These are phyloP conservation scores for Rhododendron mucronatum DNA, from an alignment of 148 eudicot genomes.

Conservation along the genomic window DNA sequence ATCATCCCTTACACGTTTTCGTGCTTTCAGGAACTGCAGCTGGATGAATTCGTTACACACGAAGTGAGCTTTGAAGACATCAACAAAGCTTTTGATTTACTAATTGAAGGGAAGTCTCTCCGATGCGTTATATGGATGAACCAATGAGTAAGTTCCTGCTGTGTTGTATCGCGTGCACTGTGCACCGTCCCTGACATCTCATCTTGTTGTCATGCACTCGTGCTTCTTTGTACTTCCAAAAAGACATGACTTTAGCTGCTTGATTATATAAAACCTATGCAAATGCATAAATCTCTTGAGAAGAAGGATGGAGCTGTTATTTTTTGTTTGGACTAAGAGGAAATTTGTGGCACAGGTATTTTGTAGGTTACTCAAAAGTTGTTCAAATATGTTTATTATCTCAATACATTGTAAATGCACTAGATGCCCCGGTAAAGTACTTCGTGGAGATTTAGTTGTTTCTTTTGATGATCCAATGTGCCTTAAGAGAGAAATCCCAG, in stretches of 20 bases:
- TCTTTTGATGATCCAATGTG: conserved; percentile 34
- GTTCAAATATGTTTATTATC: neutral
- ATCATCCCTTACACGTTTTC: neutral
- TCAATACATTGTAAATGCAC: conserved; percentile 27
- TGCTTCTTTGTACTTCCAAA: conserved; percentile 4
- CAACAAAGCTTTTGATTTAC: conserved; percentile 72
- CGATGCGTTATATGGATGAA: conserved; percentile 83
- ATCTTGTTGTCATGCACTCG: neutral
- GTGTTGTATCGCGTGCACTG: neutral
- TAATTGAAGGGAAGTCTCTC: conserved; percentile 56
- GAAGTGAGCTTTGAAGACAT: conserved; percentile 67
- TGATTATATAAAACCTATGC: neutral
- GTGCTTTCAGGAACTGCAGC: conserved; percentile 44
- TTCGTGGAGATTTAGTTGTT: conserved; percentile 9
- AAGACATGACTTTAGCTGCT: neutral
- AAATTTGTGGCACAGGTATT: neutral
- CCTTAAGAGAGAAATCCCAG: conserved; percentile 30
- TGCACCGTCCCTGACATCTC: neutral
- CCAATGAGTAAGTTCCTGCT: conserved; percentile 6
- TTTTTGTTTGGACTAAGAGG: neutral
- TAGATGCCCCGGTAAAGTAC: conserved; percentile 35
- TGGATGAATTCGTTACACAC: conserved; percentile 69
- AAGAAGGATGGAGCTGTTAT: neutral
- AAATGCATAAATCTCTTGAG: neutral
- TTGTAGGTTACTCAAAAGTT: neutral